Conservation (phyloP, 176 grass and related monocot species). For the Aegilops bicornis region DNA sequence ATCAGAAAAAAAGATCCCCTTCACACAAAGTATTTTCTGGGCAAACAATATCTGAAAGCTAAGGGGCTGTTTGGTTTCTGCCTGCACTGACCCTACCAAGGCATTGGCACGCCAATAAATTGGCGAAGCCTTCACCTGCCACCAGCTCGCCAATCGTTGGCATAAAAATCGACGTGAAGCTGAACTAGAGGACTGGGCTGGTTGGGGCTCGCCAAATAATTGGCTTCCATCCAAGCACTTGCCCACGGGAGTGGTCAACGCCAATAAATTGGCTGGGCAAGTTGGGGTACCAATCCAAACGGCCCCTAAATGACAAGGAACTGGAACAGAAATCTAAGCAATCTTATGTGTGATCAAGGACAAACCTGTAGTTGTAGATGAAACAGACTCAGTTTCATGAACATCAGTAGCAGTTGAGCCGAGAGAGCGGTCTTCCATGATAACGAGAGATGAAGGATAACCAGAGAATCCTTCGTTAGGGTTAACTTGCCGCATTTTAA, state of each 20-base stretch:
- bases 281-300: too few species aligned
- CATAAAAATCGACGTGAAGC: too few species aligned
- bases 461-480: constrained; percentile 2
- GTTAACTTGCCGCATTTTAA: constrained; percentile 14
- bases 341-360: background rate
- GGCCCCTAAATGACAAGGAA: background rate
- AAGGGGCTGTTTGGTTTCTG: too few species aligned
- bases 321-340: background rate
- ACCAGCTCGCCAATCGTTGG: too few species aligned
- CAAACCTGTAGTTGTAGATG: constrained; percentile 30
- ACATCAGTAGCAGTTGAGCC: constrained; percentile 18
- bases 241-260: too few species aligned
- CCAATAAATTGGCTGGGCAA: too few species aligned
- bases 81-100: too few species aligned
- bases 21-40: constrained; percentile 25
- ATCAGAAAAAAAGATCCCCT: constrained; percentile 12
- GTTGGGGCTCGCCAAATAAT: too few species aligned
- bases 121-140: too few species aligned
- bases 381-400: constrained; percentile 26
- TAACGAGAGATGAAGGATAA: constrained; percentile 6
- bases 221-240: too few species aligned
- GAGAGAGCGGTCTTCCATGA: background rate
- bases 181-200: too few species aligned
- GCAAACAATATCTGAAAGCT: background rate
- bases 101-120: too few species aligned